Conservation (phyloP, 73 alveolate genomes). For the Vitrella brassicaformis region DNA sequence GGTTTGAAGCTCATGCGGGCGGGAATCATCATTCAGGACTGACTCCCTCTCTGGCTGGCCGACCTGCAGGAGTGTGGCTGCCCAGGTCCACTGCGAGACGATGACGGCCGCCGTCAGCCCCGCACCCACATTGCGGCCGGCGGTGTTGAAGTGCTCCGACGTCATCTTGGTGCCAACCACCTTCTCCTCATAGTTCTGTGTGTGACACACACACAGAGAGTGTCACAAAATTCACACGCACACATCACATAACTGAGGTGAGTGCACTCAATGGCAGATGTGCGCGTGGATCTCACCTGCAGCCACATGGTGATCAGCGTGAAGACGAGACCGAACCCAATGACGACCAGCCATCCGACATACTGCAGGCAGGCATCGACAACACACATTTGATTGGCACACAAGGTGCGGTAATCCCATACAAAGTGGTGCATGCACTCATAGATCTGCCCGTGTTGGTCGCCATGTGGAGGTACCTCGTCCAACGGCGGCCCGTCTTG, state of each 20-base stretch:
- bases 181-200: conserved; percentile 14
- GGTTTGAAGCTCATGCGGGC: too few relatives aligned
- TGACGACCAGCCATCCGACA: neutral
- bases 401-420: neutral
- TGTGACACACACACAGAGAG: too few relatives aligned
- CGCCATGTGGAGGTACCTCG: too few relatives aligned
- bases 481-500: neutral
- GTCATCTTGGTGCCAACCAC: conserved; percentile 9
- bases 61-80: conserved; percentile 18
- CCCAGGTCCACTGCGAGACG: conserved; percentile 37
- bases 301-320: conserved; percentile 6
- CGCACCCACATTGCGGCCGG: conserved; percentile 15
- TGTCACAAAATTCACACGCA: too few relatives aligned
- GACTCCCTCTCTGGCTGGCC: too few relatives aligned
- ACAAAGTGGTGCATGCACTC: neutral
- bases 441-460: neutral
- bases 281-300: neutral
- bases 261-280: too few relatives aligned
- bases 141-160: conserved; percentile 27
- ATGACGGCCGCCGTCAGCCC: conserved; percentile 27
- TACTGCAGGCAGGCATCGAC: neutral
- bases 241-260: too few relatives aligned
- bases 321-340: conserved; percentile 25
- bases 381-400: neutral
- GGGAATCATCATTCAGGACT: too few relatives aligned